Evolutionary conservation across 495 filamentous ascomycete species (phyloP), one percentile per base, ranked within the genome.

Genomic region (Neurospora pannonica): DNA sequence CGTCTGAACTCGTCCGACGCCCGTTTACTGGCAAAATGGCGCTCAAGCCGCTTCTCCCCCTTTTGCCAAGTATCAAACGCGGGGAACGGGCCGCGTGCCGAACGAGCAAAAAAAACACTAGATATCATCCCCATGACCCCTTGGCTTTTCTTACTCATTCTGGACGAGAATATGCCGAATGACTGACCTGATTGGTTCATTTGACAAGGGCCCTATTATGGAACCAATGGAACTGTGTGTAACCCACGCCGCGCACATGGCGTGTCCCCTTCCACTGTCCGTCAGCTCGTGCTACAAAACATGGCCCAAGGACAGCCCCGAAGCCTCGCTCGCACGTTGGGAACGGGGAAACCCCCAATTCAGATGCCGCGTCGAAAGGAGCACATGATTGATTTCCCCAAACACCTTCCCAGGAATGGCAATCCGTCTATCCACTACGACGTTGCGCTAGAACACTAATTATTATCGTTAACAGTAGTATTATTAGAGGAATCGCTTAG

Each of bases 1-100:
- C 54, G 54, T 62, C 28, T 67, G 28, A 67, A 34, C 28, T 9
- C 28, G 17, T 67, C 54, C 54, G 28, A 28, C 24, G 24, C 54
- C 54, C 28, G 28, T 67, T 36, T 67, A 67, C 54, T 67, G 28
- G 54, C 54, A 67, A 67, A 36, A 67, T 67, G 54, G 54, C 28
- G 13, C 54, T 19, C 54, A 67, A 67, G 54, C 54, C 54, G 24
- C 24, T 62, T 62, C 54, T 60, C 54, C 54, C 54, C 5, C 54
- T 62, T 62, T 62, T 31, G 54, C 54, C 54, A 31, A 60, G 28
- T 34, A 34, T 67, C 38, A 43, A 74, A 71, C 31, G 40, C 40
- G 73, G 69, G 73, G 69, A 70, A 74, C 73, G 73, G 73, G 38
- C 73, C 73, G 73, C 42, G 40, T 71, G 73, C 73, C 73, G 60